These are phyloP conservation scores for Albugo laibachii DNA, from an alignment of 352 stramenopile species.

Conservation along the genomic window DNA sequence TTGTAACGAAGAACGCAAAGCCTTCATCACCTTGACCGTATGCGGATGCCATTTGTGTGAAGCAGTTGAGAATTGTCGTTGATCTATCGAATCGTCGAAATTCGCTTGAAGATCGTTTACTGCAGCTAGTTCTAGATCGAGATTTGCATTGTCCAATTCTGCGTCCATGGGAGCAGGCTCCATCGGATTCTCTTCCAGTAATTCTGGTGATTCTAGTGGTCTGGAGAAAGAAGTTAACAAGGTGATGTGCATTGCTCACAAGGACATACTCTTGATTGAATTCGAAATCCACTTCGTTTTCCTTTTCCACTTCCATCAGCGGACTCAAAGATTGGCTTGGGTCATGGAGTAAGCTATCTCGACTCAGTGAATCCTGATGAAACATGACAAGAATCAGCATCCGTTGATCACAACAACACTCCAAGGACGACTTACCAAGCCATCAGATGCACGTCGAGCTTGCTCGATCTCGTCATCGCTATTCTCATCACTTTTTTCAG, in stretches of 20 bases:
- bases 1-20: constrained; percentile 50
- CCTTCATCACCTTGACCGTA: constrained; percentile 89
- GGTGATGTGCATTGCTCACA: not conserved
- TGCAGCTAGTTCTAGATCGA: constrained; percentile 65
- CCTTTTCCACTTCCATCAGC: constrained; percentile 8
- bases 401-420: no score
- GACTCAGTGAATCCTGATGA: no score
- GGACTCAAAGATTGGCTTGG: constrained; percentile 14
- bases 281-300: not conserved
- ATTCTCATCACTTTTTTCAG: constrained; percentile 3
- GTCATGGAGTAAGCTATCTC: no score
- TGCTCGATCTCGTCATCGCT: constrained; percentile 36
- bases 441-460: constrained; percentile 17
- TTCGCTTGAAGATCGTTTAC: constrained; percentile 62
- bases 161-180: constrained; percentile 18
- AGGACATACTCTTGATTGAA: not conserved
- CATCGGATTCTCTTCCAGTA: constrained; percentile 33
- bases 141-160: constrained; percentile 37
- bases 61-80: constrained; percentile 22
- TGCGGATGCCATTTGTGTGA: constrained; percentile 96
- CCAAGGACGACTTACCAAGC: no score
- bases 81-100: constrained; percentile 17
- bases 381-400: no score
- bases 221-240: constrained; percentile 1
- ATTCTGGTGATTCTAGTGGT: constrained; percentile 18